Conservation (phyloP, 202 grass and related monocot genomes). For the Elaeis oleifera region DNA sequence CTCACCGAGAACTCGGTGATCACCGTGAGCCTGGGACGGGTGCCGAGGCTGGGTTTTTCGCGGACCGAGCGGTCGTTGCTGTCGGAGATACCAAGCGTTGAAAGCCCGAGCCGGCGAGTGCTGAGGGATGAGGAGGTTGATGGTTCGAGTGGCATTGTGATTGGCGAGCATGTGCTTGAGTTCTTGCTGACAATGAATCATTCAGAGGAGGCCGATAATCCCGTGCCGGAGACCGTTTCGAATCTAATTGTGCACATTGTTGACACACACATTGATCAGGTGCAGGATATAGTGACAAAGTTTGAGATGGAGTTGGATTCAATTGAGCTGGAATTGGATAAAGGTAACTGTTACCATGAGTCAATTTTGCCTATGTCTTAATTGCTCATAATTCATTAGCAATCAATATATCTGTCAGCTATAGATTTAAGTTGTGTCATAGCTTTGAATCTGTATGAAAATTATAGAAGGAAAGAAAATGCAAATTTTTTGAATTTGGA, state of each 20-base stretch:
- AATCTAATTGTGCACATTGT: constrained; percentile 89
- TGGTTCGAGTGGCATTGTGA: constrained; percentile 27
- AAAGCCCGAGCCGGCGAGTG: constrained; percentile 30
- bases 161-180: constrained; percentile 79
- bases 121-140: constrained; percentile 28
- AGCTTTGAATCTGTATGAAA: too few species aligned
- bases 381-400: too few species aligned
- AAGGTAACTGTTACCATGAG: constrained; percentile 27
- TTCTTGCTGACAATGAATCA: constrained; percentile 90
- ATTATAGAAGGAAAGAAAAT: too few species aligned
- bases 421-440: too few species aligned
- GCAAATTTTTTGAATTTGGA: too few species aligned
- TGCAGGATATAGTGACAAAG: constrained; percentile 90
- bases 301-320: constrained; percentile 85
- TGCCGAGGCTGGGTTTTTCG: constrained; percentile 71
- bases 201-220: constrained; percentile 86
- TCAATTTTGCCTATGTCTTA: too few species aligned
- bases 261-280: constrained; percentile 82
- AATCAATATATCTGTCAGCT: too few species aligned
- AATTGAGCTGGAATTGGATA: constrained; percentile 81
- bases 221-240: constrained; percentile 58
- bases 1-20: constrained; percentile 62
- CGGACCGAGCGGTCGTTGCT: constrained; percentile 52
- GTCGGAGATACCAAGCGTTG: constrained; percentile 71
- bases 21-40: constrained; percentile 72